Conservation (phyloP, 768 basidiomycete species). For the Lactarius trivialis region DNA sequence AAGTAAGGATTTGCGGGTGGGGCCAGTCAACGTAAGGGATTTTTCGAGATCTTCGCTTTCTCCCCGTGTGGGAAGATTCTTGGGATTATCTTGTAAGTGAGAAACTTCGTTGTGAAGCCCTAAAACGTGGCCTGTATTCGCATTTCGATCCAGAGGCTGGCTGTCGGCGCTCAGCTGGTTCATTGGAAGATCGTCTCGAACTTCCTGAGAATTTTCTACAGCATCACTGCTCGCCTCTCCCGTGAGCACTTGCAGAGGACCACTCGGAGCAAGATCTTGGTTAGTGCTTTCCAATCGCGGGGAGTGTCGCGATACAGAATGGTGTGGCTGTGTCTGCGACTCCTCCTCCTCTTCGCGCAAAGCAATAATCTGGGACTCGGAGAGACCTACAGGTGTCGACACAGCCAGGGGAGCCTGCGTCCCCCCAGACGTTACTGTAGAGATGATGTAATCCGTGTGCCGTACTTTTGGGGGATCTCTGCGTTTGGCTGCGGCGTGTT, state of each 20-base stretch:
- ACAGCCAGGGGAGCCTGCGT: neutral
- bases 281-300: neutral
- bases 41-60: neutral
- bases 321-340: constrained; percentile 13
- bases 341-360: constrained; percentile 22
- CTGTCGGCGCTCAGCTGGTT: neutral
- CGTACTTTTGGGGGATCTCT: neutral
- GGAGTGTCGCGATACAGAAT: neutral
- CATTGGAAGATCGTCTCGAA: neutral
- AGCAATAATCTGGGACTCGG: constrained; percentile 17
- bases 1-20: neutral
- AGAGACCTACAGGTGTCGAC: neutral
- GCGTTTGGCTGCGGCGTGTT: neutral
- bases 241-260: neutral
- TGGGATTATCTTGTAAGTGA: neutral
- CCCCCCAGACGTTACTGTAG: neutral
- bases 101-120: neutral
- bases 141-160: neutral
- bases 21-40: neutral
- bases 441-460: neutral
- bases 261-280: neutral
- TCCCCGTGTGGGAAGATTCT: neutral
- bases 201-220: neutral
- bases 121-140: neutral
- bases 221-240: neutral